Base-by-base conservation (phyloP, 768 basidiomycete genomes). In the Kondoa subrosea region DNA sequence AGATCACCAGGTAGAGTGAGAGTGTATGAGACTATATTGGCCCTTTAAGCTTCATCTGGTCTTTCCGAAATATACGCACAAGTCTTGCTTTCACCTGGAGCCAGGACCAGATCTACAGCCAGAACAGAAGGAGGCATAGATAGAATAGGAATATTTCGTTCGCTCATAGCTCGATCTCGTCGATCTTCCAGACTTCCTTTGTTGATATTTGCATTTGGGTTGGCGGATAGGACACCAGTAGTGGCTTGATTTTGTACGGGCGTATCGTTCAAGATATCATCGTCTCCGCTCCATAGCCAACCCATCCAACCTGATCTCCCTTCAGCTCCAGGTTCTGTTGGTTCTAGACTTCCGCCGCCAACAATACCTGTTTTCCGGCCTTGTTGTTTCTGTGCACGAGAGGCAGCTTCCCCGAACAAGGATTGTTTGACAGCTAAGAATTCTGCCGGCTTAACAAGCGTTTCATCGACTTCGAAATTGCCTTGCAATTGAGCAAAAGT, bases 81-180 rank as follows among this genome's bases (percentile, higher is more conserved):
- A 70, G 82, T 87, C 69, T 85, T 82, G 34, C 84, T 86, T 76
- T 92, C 87, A 2, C 91, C 91, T n/a, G 90, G 89, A 1, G 78
- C 81, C 21, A 99, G 80, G 2, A 80, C 78, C 32, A 96, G 75
- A 77, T 97, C 95, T 0, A 99, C 89, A 0, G 87, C 91, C 12
- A 97, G 79, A 83, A 97, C 87, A 33, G 87, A 83, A 12, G 88
- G 87, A 67, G 87, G 86, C 0, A 87, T 84, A 70, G 91, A 86
- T 29, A 93, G 85, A 0, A 89, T 91, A 0, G 93, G 91, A 21
- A 97, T 71, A 56, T 75, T 76, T 66, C 75, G 76, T 59, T 75
- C 75, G 65, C 76, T 76, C 75, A 79, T 76, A 0, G 77, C 76
- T 50, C 72, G 71, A 56, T 74, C 76, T 69, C 79, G 71, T 61